A percentile compares a stretch with the other conserved stretches of the same genome.
Conservation (phyloP, 257 asterid species). For the Echites panduratus region DNA sequence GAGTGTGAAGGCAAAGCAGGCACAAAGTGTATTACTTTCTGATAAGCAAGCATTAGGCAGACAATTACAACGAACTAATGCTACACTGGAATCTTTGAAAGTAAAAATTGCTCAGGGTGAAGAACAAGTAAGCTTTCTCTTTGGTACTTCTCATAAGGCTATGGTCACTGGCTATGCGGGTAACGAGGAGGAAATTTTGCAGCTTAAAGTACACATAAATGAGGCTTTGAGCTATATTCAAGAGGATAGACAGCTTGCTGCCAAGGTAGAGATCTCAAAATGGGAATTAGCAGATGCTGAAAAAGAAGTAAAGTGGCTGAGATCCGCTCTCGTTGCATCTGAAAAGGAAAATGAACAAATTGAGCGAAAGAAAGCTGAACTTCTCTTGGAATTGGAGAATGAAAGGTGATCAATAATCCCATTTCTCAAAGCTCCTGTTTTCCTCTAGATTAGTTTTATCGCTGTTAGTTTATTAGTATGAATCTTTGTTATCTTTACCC, state of each 20-base stretch:
- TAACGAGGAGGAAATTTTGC: constrained; percentile 32
- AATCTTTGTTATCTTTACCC: background rate
- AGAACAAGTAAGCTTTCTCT: constrained; percentile 55
- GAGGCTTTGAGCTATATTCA: constrained; percentile 58
- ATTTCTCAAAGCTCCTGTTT: background rate
- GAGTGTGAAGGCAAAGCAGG: constrained; percentile 90
- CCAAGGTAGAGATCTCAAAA: constrained; percentile 58
- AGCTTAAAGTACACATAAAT: constrained; percentile 57
- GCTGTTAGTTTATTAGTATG: background rate
- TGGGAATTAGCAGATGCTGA: constrained; percentile 91
- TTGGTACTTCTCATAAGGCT: background rate
- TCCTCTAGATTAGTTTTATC: background rate
- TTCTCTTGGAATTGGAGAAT: constrained; percentile 49
- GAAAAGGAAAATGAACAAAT: constrained; percentile 94
- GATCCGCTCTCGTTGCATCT: constrained; percentile 52
- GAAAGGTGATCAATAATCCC: constrained; percentile 51
- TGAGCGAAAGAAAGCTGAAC: constrained; percentile 65
- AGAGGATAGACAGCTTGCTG: constrained; percentile 62
- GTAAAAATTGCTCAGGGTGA: constrained; percentile 55
- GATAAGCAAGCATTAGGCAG: constrained; percentile 57
- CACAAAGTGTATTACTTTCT: constrained; percentile 54
- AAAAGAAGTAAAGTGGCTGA: constrained; percentile 87
- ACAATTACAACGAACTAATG: constrained; percentile 59
- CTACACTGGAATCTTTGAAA: constrained; percentile 59
- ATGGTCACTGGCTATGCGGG: constrained; percentile 7